Evolutionary conservation across 345 rosid species (phyloP), one percentile per base, ranked within the genome.

Genomic region (Hypericum androsaemum): DNA sequence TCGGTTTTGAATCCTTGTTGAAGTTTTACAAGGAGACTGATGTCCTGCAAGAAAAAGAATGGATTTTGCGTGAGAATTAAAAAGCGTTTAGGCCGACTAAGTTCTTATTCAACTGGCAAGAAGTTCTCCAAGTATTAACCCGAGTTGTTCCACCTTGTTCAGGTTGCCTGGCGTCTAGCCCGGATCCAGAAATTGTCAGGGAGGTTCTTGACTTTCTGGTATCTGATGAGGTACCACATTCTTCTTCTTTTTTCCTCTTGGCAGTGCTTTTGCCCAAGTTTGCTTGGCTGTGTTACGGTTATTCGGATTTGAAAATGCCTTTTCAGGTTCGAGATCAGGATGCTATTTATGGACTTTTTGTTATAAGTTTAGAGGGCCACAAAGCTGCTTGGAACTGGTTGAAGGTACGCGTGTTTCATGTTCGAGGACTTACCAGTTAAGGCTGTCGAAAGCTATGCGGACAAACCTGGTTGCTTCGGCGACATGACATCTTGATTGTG

Each of bases 21-120:
- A 69, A 58, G 55, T 56, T 74, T 2, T 74, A 74, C 16, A 71
- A 75, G 67, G 80, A 72, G 62, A 53, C 71, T 13, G 75, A 78
- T 52, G 50, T 65, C 2, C 56, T 69, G 43, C 74, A 78, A 15
- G 83, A 69, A 65, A 69, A 57, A 59, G 80, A 78, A 58, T 54
- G 50, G 12, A 55, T 78, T 59, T n/a, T 74, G 46, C 54, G 72
- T 66, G 48, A 66, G 77, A 56, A 15, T 16, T 9, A 6, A 12
- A 22, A 1, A 22, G 32, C 32, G 1, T 22, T 22, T 22, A 22
- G 32, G 32, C 32, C 32, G 4, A 22, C 32, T 22, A 22, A 22
- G 32, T 22, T 22, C 32, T 22, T 22, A 22, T 22, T 22, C 32
- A 22, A 22, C 1, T 22, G 32, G 32, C 32, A 22, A 22, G 4